phyloP scores from a whole-genome alignment of 805 yeast genomes.

The Metschnikowia vanudenii region DNA sequence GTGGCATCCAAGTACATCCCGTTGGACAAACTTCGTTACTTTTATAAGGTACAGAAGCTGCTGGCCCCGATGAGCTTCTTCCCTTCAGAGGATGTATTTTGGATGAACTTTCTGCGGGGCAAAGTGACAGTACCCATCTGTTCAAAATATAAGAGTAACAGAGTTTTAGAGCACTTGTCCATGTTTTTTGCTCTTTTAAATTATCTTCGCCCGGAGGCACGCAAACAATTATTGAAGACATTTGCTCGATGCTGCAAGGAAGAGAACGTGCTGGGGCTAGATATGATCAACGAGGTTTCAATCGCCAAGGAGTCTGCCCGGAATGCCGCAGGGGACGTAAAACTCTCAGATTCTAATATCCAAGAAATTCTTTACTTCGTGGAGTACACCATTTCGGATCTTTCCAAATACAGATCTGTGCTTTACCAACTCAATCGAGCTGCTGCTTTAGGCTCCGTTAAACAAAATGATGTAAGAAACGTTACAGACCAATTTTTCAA shows the following conservation, averaged over 20 bases:
- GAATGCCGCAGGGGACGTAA: slow-evolving; percentile 26
- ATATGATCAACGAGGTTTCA: slow-evolving; percentile 25
- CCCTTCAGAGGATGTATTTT: slow-evolving; percentile 19
- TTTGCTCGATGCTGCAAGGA: slow-evolving; percentile 11
- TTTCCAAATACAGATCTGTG: slow-evolving; percentile 28
- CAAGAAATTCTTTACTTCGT: slow-evolving; percentile 48
- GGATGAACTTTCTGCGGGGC: slow-evolving; percentile 27
- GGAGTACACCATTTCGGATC: slow-evolving; percentile 45
- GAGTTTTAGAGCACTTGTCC: slow-evolving; percentile 49
- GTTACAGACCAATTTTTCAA: slow-evolving; percentile 20
- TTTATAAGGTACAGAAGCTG: slow-evolving; percentile 18
- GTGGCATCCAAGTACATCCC: slow-evolving; percentile 12
- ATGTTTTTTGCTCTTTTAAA: slow-evolving; percentile 38
- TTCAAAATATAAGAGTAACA: slow-evolving; percentile 48
- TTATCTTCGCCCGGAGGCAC: slow-evolving; percentile 27
- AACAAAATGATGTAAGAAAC: slow-evolving; percentile 31
- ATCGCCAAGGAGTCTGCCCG: slow-evolving; percentile 20
- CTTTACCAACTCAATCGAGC: slow-evolving; percentile 39
- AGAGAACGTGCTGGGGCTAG: slow-evolving; percentile 32
- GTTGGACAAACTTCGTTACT: slow-evolving; percentile 12
- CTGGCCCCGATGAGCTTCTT: slow-evolving; percentile 35
- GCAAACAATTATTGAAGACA: slow-evolving; percentile 10
- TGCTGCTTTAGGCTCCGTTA: slow-evolving; percentile 31
- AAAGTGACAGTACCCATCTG: slow-evolving; percentile 28
- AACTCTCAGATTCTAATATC: slow-evolving; percentile 23